Evolutionary conservation across 2,329 filamentous ascomycete species (phyloP).

Genomic region (Colletotrichum liaoningense): DNA sequence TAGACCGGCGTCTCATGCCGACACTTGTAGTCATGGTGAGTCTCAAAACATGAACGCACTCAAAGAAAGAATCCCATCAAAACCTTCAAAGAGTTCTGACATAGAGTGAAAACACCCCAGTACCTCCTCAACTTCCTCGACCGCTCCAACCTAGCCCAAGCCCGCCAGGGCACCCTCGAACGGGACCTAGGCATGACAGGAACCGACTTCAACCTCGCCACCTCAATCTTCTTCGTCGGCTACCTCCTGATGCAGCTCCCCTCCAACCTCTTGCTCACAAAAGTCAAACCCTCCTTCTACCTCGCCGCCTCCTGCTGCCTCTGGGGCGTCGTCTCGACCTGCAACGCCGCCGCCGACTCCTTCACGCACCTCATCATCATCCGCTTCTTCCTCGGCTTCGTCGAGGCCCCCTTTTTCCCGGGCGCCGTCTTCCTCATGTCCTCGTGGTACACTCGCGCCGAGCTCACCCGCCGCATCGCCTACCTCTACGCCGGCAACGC

Average conservation of each 20-base stretch:
- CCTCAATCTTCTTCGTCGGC: conserved; percentile 67
- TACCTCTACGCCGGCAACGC: conserved; percentile 60
- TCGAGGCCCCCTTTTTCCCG: conserved; percentile 64
- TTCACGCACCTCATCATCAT: conserved; percentile 57
- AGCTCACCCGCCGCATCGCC: conserved; percentile 58
- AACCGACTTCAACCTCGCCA: conserved; percentile 68
- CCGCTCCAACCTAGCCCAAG: conserved; percentile 64
- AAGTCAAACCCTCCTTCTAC: conserved; percentile 64
- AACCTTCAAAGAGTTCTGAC: not conserved
- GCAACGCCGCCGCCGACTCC: conserved; percentile 58
- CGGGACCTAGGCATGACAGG: conserved; percentile 63
- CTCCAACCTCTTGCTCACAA: conserved; percentile 68
- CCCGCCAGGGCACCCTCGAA: conserved; percentile 64
- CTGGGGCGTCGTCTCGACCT: conserved; percentile 53
- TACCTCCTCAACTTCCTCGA: conserved; percentile 65
- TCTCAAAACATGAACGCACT: conserved; percentile 44
- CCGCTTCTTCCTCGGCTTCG: conserved; percentile 54
- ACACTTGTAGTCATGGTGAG: conserved; percentile 62
- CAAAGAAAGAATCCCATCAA: not conserved
- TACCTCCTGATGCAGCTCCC: conserved; percentile 73
- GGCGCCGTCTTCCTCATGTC: conserved; percentile 60
- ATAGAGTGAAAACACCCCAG: not conserved
- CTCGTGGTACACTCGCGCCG: conserved; percentile 56
- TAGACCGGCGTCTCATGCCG: conserved; percentile 64
- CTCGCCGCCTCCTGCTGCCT: conserved; percentile 59